Percentiles rank a stretch among this genome's conserved stretches.
Evolutionary conservation across 176 grass and related monocot genomes (phyloP).

Genomic region (Oryza glumipatula): DNA sequence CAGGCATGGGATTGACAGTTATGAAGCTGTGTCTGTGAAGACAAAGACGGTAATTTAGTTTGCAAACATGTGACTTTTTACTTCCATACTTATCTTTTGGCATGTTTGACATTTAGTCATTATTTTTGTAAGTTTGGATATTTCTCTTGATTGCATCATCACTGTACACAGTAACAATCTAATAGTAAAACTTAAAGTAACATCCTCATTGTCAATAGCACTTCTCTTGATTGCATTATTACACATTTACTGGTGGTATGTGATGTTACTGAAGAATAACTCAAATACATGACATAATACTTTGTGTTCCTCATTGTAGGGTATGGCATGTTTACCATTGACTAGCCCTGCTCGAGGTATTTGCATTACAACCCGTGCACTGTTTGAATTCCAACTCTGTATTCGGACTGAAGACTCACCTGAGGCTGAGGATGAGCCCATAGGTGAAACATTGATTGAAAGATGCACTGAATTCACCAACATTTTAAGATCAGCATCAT

Average conservation of each 20-base stretch:
- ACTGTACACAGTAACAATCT: neutral
- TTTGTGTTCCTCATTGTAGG: neutral
- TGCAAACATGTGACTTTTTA: neutral
- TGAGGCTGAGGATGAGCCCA: constrained; percentile 9
- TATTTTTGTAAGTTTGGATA: neutral
- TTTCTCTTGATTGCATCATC: neutral
- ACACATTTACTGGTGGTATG: neutral
- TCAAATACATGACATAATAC: neutral
- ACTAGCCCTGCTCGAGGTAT: constrained; percentile 34
- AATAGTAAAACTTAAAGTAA: neutral
- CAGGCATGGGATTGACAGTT: constrained; percentile 33
- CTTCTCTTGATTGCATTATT: neutral
- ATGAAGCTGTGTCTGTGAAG: constrained; percentile 5
- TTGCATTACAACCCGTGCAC: neutral
- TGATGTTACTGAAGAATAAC: neutral
- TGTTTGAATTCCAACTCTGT: constrained; percentile 40
- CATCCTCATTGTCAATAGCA: neutral
- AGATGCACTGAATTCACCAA: constrained; percentile 14
- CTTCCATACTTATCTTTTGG: neutral
- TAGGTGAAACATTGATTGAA: constrained; percentile 32
- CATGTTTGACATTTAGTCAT: neutral
- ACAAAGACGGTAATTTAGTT: neutral
- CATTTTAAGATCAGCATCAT: neutral
- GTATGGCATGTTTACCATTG: constrained; percentile 16
- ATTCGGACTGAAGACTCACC: neutral